Percentiles rank a stretch among this genome's conserved stretches.
Evolutionary conservation across 495 filamentous ascomycete species (phyloP).

Genomic region (Penicillium dipodomyicola): DNA sequence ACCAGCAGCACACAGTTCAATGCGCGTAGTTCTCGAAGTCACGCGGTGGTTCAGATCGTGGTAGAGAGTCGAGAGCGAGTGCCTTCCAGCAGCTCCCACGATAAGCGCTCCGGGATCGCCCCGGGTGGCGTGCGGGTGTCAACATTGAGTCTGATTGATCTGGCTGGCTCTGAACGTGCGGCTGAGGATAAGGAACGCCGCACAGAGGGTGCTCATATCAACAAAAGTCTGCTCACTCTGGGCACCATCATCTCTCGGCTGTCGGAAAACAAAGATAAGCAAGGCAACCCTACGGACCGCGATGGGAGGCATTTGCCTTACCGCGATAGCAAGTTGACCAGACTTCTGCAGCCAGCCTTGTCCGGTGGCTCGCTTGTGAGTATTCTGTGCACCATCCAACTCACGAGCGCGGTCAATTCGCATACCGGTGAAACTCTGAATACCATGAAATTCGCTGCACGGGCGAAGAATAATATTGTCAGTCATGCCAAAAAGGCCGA

Average conservation of each 20-base stretch:
- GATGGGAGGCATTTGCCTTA: constrained; percentile 91
- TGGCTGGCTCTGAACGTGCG: constrained; percentile 93
- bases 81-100: constrained; percentile 51
- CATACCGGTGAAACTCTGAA: constrained; percentile 89
- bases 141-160: constrained; percentile 90
- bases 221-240: constrained; percentile 92
- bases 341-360: constrained; percentile 86
- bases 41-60: constrained; percentile 97
- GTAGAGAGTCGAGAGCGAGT: constrained; percentile 92
- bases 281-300: constrained; percentile 68
- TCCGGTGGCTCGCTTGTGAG: constrained; percentile 93
- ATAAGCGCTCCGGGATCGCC: constrained; percentile 73
- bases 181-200: constrained; percentile 93
- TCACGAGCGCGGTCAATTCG: constrained; percentile 61
- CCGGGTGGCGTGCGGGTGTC: constrained; percentile 94
- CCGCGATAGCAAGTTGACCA: constrained; percentile 93
- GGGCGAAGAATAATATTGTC: constrained; percentile 96
- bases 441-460: constrained; percentile 92
- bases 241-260: constrained; percentile 92
- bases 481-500: constrained; percentile 96
- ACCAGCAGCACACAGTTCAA: constrained; percentile 97
- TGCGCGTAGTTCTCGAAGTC: constrained; percentile 90
- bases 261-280: constrained; percentile 80
- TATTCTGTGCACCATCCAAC: constrained; percentile 92
- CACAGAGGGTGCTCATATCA: constrained; percentile 96